Evolutionary conservation across 2,329 filamentous ascomycete species (phyloP), one percentile per base, ranked within the genome.

Genomic region (Talaromyces sp.): DNA sequence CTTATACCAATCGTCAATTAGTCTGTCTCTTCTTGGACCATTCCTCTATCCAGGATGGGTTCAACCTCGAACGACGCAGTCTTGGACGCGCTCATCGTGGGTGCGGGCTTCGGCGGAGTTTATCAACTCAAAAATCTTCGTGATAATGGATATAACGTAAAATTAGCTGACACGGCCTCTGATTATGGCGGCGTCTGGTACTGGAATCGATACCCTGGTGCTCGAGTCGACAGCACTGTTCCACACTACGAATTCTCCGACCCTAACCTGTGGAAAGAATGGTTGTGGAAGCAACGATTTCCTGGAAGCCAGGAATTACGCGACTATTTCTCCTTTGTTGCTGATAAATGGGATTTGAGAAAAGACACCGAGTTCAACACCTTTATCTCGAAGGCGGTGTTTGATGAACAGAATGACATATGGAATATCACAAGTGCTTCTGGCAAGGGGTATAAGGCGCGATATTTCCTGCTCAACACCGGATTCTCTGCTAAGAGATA

Each of bases 121-220:
- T 74, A 75, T 58, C 68, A 69, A 13, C 74, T 82, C 4, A 73
- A 81, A 59, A 70, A 71, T 39, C 37, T 62, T 49, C 41, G 35
- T 19, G 33, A 62, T 50, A 37, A 54, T 11, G 41, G 39, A 60
- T 50, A 50, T 14, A 50, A 50, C 47, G 1, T 75, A 72, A 24
- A 77, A 78, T 57, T 80, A 0, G 71, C 81, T 37, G 81, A 83
- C 50, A 71, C 73, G 0, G 80, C 74, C 3, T 45, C 65, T 6
- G 74, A 72, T 33, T 71, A 79, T 11, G 81, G 81, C 4, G 81
- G 81, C 8, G 76, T 79, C 9, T 83, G 81, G 81, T 74, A 78
- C 63, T 80, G 76, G 74, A 82, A 82, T 68, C 68, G 72, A 1
- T 83, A 62, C 35, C 80, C 81, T 0, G 80, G 80, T 0, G 78